Conservation (phyloP, 139 green algal genomes). For the Edaphochlamys debaryana region DNA sequence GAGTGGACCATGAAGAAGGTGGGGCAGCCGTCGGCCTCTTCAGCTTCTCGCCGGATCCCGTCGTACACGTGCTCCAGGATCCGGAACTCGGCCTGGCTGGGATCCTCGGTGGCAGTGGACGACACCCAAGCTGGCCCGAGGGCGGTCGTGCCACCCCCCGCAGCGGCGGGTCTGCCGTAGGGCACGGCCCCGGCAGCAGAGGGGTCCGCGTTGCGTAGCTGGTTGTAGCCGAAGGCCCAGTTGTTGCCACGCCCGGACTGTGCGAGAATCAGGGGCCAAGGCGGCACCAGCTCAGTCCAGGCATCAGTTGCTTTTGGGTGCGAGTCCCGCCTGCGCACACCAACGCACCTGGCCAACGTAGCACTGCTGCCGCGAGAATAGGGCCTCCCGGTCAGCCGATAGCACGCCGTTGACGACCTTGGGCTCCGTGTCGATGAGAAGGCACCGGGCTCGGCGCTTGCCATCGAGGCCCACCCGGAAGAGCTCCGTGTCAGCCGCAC, state of each 20-base stretch:
- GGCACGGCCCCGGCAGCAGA: not conserved
- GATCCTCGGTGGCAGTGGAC: constrained; percentile 32
- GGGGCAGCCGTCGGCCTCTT: constrained; percentile 46
- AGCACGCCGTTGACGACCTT: constrained; percentile 53
- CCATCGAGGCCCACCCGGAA: constrained; percentile 8
- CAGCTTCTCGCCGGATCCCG: constrained; percentile 49
- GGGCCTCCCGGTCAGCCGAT: constrained; percentile 20
- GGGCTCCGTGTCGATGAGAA: constrained; percentile 61
- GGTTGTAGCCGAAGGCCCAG: constrained; percentile 62
- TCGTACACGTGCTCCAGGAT: constrained; percentile 50
- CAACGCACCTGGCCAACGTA: constrained; percentile 46
- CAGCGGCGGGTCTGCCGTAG: not conserved
- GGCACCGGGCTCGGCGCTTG: constrained; percentile 30
- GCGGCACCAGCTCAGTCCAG: too few species aligned
- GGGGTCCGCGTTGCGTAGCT: not conserved
- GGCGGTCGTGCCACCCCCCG: not conserved
- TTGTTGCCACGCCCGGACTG: constrained; percentile 59
- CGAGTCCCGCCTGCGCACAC: too few species aligned
- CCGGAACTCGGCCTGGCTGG: constrained; percentile 35
- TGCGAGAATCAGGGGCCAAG: too few species aligned
- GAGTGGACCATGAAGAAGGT: constrained; percentile 62
- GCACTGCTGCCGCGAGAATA: constrained; percentile 45
- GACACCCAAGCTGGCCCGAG: constrained; percentile 16
- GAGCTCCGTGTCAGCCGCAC: not conserved
- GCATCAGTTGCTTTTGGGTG: too few species aligned